A percentile compares a stretch with the other conserved stretches of the same genome.
Conservation (phyloP, 2,329 filamentous ascomycete species). For the Tolypocladium ovalisporum region DNA sequence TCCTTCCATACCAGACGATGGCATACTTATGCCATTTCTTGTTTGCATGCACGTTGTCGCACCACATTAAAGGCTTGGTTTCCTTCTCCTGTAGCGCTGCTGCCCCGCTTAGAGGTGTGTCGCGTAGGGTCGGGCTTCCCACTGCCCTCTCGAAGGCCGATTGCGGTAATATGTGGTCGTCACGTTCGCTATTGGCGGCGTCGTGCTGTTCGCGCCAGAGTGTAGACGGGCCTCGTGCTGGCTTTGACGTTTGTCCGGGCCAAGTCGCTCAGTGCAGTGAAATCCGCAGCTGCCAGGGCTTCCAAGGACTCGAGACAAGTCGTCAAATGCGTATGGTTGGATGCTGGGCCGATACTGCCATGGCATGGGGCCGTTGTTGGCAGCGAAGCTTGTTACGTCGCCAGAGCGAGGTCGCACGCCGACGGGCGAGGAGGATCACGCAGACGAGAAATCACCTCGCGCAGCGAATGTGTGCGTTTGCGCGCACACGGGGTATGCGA, state of each 20-base stretch:
- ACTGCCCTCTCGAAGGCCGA: not conserved
- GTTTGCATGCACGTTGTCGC: conserved; percentile 23
- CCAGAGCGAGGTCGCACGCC: not conserved
- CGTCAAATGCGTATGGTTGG: not conserved
- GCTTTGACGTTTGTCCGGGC: not conserved
- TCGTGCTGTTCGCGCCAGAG: not conserved
- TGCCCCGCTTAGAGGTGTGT: not conserved
- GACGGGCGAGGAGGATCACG: not conserved
- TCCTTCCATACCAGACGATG: conserved; percentile 35
- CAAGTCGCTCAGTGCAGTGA: not conserved
- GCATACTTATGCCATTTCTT: conserved; percentile 34
- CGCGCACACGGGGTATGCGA: not conserved
- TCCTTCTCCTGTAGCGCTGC: not conserved
- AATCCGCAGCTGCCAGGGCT: not conserved
- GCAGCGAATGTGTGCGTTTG: not conserved
- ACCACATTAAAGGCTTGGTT: conserved; percentile 16
- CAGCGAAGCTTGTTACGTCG: not conserved
- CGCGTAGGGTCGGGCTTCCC: not conserved
- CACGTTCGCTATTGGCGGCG: not conserved
- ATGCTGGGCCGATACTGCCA: not conserved
- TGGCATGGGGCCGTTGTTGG: not conserved
- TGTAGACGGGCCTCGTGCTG: not conserved
- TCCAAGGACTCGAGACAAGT: not conserved
- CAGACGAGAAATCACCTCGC: not conserved
- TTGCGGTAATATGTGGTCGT: not conserved